A percentile compares a stretch with the other conserved stretches of the same genome.
Evolutionary conservation across 352 stramenopile genomes (phyloP).

Genomic region (Pythium pyrilobum): DNA sequence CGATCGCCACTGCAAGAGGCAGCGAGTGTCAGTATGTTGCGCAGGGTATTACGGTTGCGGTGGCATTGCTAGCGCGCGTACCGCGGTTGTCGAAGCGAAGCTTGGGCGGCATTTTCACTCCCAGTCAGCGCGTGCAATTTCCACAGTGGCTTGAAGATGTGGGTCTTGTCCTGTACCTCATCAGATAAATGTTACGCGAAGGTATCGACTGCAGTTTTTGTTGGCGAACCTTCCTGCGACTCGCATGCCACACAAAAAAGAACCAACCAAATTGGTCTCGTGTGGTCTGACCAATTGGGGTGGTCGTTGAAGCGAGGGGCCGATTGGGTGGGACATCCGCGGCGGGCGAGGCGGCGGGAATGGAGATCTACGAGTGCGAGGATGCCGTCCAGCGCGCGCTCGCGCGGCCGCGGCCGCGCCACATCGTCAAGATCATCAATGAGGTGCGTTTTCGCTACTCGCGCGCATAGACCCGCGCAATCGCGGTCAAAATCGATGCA

Average conservation of each 20-base stretch:
- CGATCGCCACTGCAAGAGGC: slow-evolving; percentile 57
- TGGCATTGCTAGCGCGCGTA: slow-evolving; percentile 1
- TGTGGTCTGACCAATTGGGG: background rate
- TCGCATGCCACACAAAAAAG: background rate
- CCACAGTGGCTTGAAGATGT: slow-evolving; percentile 8
- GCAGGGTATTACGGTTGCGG: background rate
- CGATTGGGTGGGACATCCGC: background rate
- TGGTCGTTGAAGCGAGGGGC: slow-evolving; percentile 12
- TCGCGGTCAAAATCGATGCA: background rate
- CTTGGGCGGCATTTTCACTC: background rate
- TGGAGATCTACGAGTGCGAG: slow-evolving; percentile 79
- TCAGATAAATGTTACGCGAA: slow-evolving; percentile 23
- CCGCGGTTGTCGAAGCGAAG: slow-evolving; percentile 56
- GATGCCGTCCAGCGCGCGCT: slow-evolving; percentile 72
- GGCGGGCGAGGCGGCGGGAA: slow-evolving; percentile 18
- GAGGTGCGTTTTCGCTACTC: slow-evolving; percentile 33
- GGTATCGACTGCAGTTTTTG: slow-evolving; percentile 2
- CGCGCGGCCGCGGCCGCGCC: slow-evolving; percentile 54
- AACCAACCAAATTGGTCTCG: background rate
- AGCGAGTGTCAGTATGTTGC: background rate
- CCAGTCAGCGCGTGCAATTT: too few relatives aligned
- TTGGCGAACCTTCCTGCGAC: slow-evolving; percentile 11
- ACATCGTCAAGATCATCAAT: slow-evolving; percentile 76
- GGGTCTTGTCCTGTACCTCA: background rate
- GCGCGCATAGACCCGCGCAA: background rate